Base-by-base conservation (phyloP, 176 grass and related monocot species). In the Echinochloa phyllopogon region DNA sequence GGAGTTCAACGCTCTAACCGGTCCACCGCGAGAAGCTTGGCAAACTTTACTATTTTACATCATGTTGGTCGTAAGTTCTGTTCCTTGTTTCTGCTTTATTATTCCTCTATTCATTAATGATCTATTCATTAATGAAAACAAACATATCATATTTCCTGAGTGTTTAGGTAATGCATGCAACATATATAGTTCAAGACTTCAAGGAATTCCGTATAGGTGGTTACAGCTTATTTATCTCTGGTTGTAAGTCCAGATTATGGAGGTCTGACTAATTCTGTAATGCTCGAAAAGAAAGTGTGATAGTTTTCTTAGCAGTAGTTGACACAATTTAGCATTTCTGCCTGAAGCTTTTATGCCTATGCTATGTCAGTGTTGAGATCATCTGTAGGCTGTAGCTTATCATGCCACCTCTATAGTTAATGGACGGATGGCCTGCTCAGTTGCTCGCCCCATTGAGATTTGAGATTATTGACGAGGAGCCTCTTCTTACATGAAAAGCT, bases 261-360 rank as follows among this genome's bases (percentile, higher is more conserved):
- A 48, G 7, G 44, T 65, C 43, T 65, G 16, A 21, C 11, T 78
- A 33, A 48, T 17, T 49, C 21, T 45, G 24, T 36, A 65, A 65
- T 49, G 3, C 23, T 49, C 27, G 6, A 65, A 49, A 64, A 47
- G 4, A 3, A 78, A 62, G 24, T 47, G 64, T 49, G 8, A 65
- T 3, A 47, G 9, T 37, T 79, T 45, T 29, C 1, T 17, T 60
- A 21, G 24, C 59, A 21, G 29, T 49, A 33, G 3, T 48, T 9
- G 6, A 65, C 23, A 79, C 68, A 71, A 47, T 71, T 71, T 47
- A 71, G 21, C 23, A 23, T 71, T 71, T 47, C 23, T 11, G 42
- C 23, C 42, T 49, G 23, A 72, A 72, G 69, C 69, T 64, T 41
- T 57, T 57, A 17, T 81, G 75, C 52, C 61, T 25, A 53, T 78